Percentiles rank a stretch among this genome's conserved stretches.
Conservation (phyloP, 78 protist genomes). For the Dictyostelium brefeldianum region DNA sequence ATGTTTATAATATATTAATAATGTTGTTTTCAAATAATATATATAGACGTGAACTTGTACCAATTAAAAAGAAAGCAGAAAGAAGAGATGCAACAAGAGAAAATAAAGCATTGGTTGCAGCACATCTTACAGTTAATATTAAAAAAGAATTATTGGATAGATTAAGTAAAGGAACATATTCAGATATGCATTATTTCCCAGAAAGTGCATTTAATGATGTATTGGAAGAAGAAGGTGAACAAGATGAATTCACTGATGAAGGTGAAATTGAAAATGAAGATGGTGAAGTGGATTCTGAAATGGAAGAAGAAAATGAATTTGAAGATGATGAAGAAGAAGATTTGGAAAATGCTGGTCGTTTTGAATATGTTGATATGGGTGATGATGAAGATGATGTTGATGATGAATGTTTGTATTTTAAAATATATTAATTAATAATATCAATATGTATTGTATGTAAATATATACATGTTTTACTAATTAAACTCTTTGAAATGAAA, state of each 20-base stretch:
- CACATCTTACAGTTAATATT: constrained; percentile 90
- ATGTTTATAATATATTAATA: neutral
- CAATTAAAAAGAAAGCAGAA: constrained; percentile 92
- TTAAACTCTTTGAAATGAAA: no score
- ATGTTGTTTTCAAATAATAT: neutral
- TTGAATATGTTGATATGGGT: constrained; percentile 1
- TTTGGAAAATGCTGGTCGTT: neutral
- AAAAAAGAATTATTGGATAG: constrained; percentile 93
- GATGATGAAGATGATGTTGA: constrained; percentile 11
- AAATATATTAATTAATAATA: neutral
- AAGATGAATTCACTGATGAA: constrained; percentile 25
- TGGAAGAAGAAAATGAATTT: constrained; percentile 28
- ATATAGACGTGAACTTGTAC: constrained; percentile 86
- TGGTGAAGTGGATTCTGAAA: neutral
- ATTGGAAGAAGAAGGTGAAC: constrained; percentile 29
- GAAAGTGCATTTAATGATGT: constrained; percentile 40
- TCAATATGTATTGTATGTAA: neutral
- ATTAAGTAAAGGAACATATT: constrained; percentile 68
- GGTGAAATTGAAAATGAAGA: constrained; percentile 24
- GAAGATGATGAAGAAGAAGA: constrained; percentile 17
- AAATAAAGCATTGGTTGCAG: constrained; percentile 94
- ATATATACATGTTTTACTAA: neutral
- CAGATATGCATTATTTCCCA: constrained; percentile 52
- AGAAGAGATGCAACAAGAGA: constrained; percentile 88
- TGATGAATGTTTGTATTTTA: neutral